Evolutionary conservation across 768 basidiomycete genomes (phyloP), one percentile per base, ranked within the genome.

Genomic region (Suillus hirtellus): DNA sequence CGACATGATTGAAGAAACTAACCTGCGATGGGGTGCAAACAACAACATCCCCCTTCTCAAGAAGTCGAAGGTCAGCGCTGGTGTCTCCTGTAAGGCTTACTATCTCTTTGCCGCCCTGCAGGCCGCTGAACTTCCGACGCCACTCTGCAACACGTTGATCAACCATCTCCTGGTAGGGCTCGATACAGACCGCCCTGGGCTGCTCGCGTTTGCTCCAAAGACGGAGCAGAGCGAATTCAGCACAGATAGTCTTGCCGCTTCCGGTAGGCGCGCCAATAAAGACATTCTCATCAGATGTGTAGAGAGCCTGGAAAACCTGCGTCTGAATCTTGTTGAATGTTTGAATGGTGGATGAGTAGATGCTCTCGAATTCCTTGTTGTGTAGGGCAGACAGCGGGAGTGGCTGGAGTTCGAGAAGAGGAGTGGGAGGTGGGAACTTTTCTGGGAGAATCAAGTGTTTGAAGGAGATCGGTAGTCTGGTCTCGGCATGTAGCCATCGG

Each of bases 311-410:
- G 89, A 99, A 99, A 52, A 97, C 96, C 76, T 99, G 97, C 0
- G 95, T 99, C 73, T 99, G 97, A 65, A 99, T 98, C 77, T 98
- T 99, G 85, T 99, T 99, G 83, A 98, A 99, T 0, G 86, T 88
- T 65, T 87, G 82, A 66, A 99, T 88, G 0, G 86, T 86, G 19
- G 83, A 85, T 1, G 87, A 85, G 74, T 98, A 99, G 49, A 99
- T 85, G 1, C 82, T 81, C 74, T 99, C 94, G 68, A 89, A 99
- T 65, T 95, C 93, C 70, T 89, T 87, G 83, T 97, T 97, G 75
- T 96, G 95, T 4, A 99, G 81, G 0, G 95, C 96, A 0, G 92
- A 88, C 15, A 97, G 81, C 0, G 97, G 96, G 0, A 98, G 84
- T 0, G 91, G 79, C 71, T 98, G 96, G 4, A 99, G 87, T 66